Conservation (phyloP, 2,329 filamentous ascomycete species). For the Cladorrhinum sp. region DNA sequence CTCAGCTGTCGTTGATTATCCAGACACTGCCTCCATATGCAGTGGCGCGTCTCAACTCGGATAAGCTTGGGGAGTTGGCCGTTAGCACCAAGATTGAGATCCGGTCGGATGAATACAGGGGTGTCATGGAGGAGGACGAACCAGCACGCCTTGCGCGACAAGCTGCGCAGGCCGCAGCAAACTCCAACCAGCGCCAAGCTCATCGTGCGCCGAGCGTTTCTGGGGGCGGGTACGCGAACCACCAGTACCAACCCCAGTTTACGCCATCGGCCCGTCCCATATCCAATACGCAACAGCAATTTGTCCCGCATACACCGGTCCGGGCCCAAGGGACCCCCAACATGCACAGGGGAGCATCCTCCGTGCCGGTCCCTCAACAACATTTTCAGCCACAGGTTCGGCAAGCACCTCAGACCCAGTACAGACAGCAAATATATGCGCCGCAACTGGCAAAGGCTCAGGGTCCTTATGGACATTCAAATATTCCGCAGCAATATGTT, state of each 20-base stretch:
- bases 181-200: constrained; percentile 31
- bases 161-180: constrained; percentile 31
- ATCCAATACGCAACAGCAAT: constrained; percentile 29
- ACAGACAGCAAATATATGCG: constrained; percentile 50
- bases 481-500: constrained; percentile 44
- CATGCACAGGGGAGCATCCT: constrained; percentile 38
- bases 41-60: constrained; percentile 80
- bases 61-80: constrained; percentile 77
- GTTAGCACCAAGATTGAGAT: constrained; percentile 77
- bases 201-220: constrained; percentile 39
- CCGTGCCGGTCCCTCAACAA: constrained; percentile 37
- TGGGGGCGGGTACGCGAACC: constrained; percentile 38
- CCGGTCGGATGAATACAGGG: constrained; percentile 69
- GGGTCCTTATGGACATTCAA: constrained; percentile 51
- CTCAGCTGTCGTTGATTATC: constrained; percentile 71
- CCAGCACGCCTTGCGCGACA: constrained; percentile 49
- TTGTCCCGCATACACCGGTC: constrained; percentile 43
- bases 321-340: constrained; percentile 38
- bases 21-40: constrained; percentile 77
- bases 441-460: constrained; percentile 52
- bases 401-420: constrained; percentile 41
- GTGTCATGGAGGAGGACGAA: constrained; percentile 82
- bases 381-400: constrained; percentile 40
- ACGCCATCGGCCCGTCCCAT: constrained; percentile 46
- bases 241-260: constrained; percentile 48